A percentile compares a stretch with the other conserved stretches of the same genome.
Evolutionary conservation across 495 filamentous ascomycete species (phyloP).

Genomic region (Penicillium paxilli): DNA sequence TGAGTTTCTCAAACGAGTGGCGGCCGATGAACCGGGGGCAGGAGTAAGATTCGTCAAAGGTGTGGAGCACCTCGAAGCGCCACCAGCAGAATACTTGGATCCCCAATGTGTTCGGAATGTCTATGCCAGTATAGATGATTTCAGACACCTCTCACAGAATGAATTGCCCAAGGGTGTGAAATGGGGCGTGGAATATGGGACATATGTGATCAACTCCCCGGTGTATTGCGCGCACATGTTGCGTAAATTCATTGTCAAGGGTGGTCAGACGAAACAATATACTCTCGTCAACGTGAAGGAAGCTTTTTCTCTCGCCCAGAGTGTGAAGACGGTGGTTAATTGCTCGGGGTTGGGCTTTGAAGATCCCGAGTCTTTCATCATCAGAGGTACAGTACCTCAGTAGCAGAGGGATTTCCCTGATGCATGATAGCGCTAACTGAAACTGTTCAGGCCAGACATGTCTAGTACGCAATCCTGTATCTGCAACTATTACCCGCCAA

Average conservation of each 20-base stretch:
- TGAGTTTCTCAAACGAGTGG: slow-evolving; percentile 45
- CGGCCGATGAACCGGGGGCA: slow-evolving; percentile 38
- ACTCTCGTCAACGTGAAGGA: slow-evolving; percentile 48
- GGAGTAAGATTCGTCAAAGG: slow-evolving; percentile 56
- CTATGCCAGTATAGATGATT: slow-evolving; percentile 42
- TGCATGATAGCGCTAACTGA: background rate
- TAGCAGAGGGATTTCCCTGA: background rate
- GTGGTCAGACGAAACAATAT: slow-evolving; percentile 46
- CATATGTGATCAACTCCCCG: slow-evolving; percentile 61
- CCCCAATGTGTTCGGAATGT: slow-evolving; percentile 19
- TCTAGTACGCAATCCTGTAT: slow-evolving; percentile 45
- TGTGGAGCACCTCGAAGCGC: slow-evolving; percentile 60
- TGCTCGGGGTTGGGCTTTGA: slow-evolving; percentile 58
- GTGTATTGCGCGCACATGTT: slow-evolving; percentile 60
- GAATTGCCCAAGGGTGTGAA: slow-evolving; percentile 49
- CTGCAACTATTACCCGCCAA: slow-evolving; percentile 58
- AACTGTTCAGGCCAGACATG: slow-evolving; percentile 39
- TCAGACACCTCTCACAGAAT: slow-evolving; percentile 32
- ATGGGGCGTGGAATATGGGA: slow-evolving; percentile 58
- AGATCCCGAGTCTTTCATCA: slow-evolving; percentile 53
- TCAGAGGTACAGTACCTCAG: slow-evolving; percentile 41
- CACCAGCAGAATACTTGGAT: slow-evolving; percentile 44
- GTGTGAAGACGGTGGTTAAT: slow-evolving; percentile 55
- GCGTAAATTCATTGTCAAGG: slow-evolving; percentile 49
- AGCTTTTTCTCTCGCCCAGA: slow-evolving; percentile 40